Evolutionary conservation across 1,284 basidiomycete genomes (phyloP).

Genomic region (Psilocybe mexicana): DNA sequence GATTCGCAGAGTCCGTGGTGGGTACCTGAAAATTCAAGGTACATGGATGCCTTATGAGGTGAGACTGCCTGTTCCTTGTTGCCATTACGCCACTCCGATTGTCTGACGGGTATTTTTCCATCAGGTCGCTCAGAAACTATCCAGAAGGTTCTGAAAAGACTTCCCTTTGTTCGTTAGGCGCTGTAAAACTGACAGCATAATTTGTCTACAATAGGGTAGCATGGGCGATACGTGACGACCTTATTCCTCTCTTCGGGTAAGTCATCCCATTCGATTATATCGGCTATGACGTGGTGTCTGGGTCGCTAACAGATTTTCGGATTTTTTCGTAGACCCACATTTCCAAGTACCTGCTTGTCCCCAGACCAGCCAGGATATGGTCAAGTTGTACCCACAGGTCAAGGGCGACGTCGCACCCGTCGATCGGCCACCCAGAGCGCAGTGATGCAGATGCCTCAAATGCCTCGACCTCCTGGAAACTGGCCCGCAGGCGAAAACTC

Average conservation of each 20-base stretch:
- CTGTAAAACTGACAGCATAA: neutral
- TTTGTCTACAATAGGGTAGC: conserved; percentile 58
- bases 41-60: conserved; percentile 91
- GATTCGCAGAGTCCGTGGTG: conserved; percentile 80
- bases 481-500: conserved; percentile 37
- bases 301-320: neutral
- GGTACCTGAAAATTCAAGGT: conserved; percentile 86
- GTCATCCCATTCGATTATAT: conserved; percentile 12
- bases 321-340: conserved; percentile 51
- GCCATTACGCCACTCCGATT: conserved; percentile 10
- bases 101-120: conserved; percentile 3
- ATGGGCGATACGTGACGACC: conserved; percentile 85
- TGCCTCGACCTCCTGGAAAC: conserved; percentile 20
- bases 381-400: conserved; percentile 65
- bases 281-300: neutral
- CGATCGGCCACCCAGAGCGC: conserved; percentile 37
- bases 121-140: conserved; percentile 71
- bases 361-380: conserved; percentile 83
- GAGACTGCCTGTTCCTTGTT: conserved; percentile 21
- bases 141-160: conserved; percentile 59
- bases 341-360: conserved; percentile 75
- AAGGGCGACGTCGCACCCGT: conserved; percentile 63
- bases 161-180: conserved; percentile 1
- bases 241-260: conserved; percentile 82
- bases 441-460: conserved; percentile 22